Evolutionary conservation across 2,329 filamentous ascomycete species (phyloP), one percentile per base, ranked within the genome.

Genomic region (Myriosclerotinia curreyana): DNA sequence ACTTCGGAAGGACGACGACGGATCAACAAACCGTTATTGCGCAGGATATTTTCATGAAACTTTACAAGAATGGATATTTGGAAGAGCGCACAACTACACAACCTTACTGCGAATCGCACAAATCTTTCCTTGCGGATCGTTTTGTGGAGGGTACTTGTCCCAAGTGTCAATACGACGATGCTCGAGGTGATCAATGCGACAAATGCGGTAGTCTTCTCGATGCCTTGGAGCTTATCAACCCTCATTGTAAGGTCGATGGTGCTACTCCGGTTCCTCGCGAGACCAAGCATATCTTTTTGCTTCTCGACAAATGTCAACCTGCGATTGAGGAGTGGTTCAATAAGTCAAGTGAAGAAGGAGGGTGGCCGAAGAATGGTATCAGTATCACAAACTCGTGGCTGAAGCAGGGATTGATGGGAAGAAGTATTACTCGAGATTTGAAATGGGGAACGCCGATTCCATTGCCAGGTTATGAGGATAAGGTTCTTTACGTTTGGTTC

Each of bases 1-100:
- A 93, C 77, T 99, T 98, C 75, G 95, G 93, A 67, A 89, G 93
- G 66, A 98, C 95, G 6, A 92, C 93, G 3, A 98, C 94, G 22
- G 78, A 85, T 62, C 85, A 95, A 72, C 95, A 98, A 78, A 97
- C 92, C 28, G 85, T 92, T 70, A 98, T 99, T 71, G 91, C 93
- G 12, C 95, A 98, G 78, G 86, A 91, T 68, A 93, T 98, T 69
- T 98, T 98, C 78, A 80, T 82, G 64, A 88, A 92, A 75, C 84
- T 99, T n/a, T 83, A 92, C 79, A 84, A 95, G 68, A 96, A 96
- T 72, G 92, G 90, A 36, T 96, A 87, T 74, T 82, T 98, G 65
- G 89, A 93, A 76, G 92, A 98, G 81, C 85, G 90, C 69, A 90
- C 88, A 65, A 95, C 92, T 12, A 89, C 86, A 34, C 95, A 99